These are phyloP conservation scores for Ramaria rubella DNA, from an alignment of 768 basidiomycete species.

Conservation along the genomic window DNA sequence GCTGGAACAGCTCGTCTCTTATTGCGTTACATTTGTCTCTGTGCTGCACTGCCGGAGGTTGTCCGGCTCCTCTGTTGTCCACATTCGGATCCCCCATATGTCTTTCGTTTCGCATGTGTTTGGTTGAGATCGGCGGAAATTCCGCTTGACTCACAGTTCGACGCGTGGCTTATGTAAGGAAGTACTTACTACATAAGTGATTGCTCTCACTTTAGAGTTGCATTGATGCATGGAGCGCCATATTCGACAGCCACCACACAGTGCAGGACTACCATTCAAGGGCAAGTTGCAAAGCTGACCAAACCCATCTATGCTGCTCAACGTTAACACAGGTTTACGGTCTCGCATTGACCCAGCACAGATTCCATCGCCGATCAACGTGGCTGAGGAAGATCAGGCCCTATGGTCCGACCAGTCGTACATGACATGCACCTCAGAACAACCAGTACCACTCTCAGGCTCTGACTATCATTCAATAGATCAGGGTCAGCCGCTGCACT, in stretches of 20 bases:
- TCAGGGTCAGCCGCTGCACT: slow-evolving; percentile 50
- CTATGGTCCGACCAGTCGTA: slow-evolving; percentile 70
- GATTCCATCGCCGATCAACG: slow-evolving; percentile 84
- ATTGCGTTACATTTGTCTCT: slow-evolving; percentile 12
- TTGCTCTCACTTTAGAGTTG: neutral
- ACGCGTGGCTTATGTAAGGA: neutral
- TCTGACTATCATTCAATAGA: slow-evolving; percentile 87
- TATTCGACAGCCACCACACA: slow-evolving; percentile 67
- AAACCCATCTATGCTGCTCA: neutral
- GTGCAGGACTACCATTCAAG: slow-evolving; percentile 48
- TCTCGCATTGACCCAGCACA: slow-evolving; percentile 81
- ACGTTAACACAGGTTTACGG: slow-evolving; percentile 50
- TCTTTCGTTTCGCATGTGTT: no score
- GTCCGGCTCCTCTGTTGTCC: neutral
- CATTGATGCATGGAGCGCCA: slow-evolving; percentile 22
- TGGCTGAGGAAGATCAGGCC: slow-evolving; percentile 71
- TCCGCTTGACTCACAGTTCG: no score
- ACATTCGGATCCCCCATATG: neutral
- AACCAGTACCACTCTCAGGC: slow-evolving; percentile 70
- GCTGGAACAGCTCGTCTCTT: slow-evolving; percentile 16
- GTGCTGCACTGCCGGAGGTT: neutral
- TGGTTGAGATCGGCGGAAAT: no score
- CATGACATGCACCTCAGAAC: slow-evolving; percentile 52
- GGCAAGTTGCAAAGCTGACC: slow-evolving; percentile 29
- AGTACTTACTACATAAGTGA: neutral